Percentiles rank a stretch among this genome's conserved stretches.
These are phyloP conservation scores for Yamadazyma trypodendri DNA, from an alignment of 1,139 yeast genomes.

Conservation along the genomic window DNA sequence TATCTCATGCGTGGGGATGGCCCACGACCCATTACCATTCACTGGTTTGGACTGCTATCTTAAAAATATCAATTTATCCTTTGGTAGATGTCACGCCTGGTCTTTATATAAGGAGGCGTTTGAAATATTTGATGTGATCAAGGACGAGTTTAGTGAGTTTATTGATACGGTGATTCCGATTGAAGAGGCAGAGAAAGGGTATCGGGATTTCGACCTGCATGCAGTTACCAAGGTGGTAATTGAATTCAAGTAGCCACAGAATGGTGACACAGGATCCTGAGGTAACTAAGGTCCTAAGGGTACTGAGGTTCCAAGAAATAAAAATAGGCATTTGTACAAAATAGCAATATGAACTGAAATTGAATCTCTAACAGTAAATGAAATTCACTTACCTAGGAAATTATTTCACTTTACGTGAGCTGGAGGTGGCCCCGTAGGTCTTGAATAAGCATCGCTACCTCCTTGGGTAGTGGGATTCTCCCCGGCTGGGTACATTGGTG, in stretches of 20 bases:
- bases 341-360: no score
- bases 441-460: constrained; percentile 2
- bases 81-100: constrained; percentile 67
- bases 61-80: constrained; percentile 57
- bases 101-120: constrained; percentile 56
- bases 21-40: constrained; percentile 59
- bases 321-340: no score
- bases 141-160: constrained; percentile 45
- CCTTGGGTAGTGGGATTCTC: constrained; percentile 1
- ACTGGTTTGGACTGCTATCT: constrained; percentile 57
- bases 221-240: constrained; percentile 59
- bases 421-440: constrained; percentile 18
- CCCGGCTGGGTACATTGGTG: constrained; percentile 16
- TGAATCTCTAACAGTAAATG: no score
- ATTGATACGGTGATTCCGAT: constrained; percentile 47
- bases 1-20: constrained; percentile 61
- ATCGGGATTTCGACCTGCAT: constrained; percentile 52
- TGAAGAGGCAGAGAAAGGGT: constrained; percentile 47
- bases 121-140: constrained; percentile 44
- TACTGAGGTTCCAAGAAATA: no score
- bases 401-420: constrained; percentile 13
- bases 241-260: constrained; percentile 15
- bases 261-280: no score
- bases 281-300: no score
- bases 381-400: no score